phyloP scores from a whole-genome alignment of 805 yeast genomes.

The Pichia pseudocactophila region DNA sequence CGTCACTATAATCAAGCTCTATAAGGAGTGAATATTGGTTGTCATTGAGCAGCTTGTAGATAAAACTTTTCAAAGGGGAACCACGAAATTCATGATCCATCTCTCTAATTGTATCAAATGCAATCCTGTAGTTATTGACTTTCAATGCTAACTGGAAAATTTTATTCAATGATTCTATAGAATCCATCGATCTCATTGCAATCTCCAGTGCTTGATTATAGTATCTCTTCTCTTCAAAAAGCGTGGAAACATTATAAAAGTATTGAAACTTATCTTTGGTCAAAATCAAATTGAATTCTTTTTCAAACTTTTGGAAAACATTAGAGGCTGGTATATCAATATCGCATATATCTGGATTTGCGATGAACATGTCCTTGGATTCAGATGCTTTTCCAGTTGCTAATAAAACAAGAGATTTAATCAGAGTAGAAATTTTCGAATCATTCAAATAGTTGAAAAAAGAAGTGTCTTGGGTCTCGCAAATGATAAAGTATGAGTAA shows the following conservation, averaged over 20 bases:
- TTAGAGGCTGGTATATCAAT: background rate
- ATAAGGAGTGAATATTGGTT: constrained; percentile 33
- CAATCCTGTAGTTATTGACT: constrained; percentile 23
- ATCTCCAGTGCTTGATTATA: constrained; percentile 31
- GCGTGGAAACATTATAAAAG: constrained; percentile 29
- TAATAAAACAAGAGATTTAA: background rate
- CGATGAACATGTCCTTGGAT: background rate
- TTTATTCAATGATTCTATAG: constrained; percentile 12
- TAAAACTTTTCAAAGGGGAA: constrained; percentile 26
- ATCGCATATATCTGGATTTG: background rate
- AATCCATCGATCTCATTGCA: constrained; percentile 18
- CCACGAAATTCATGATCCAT: constrained; percentile 19
- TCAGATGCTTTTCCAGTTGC: background rate
- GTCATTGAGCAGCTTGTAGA: constrained; percentile 30
- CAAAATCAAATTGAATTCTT: constrained; percentile 16
- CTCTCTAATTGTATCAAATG: constrained; percentile 22
- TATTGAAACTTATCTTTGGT: constrained; percentile 29
- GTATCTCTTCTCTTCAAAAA: constrained; percentile 27
- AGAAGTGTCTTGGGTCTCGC: constrained; percentile 15
- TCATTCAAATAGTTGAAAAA: background rate
- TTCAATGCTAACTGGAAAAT: constrained; percentile 26
- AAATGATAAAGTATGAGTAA: constrained; percentile 17
- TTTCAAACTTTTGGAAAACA: background rate
- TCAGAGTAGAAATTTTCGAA: background rate
- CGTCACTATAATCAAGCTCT: constrained; percentile 35